Evolutionary conservation across 768 basidiomycete genomes (phyloP).

Genomic region (Coprinopsis sp.): DNA sequence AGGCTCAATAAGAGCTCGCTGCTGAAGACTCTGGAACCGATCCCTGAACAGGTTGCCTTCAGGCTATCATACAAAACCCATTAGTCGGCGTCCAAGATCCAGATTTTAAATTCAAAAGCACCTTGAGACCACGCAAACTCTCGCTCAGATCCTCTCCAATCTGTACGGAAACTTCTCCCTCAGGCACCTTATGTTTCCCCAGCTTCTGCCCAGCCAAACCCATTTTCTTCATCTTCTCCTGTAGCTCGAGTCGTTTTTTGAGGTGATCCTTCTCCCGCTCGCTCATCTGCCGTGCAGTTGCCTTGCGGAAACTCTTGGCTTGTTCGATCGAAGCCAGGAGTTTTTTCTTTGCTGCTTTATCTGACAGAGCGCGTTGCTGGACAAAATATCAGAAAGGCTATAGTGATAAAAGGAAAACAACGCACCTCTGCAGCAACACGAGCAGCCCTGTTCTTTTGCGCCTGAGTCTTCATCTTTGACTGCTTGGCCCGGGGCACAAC

Average conservation of each 20-base stretch:
- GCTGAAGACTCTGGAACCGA: slow-evolving; percentile 82
- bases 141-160: slow-evolving; percentile 88
- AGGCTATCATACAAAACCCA: slow-evolving; percentile 44
- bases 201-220: slow-evolving; percentile 73
- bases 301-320: slow-evolving; percentile 47
- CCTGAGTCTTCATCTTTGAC: slow-evolving; percentile 37
- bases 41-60: slow-evolving; percentile 94
- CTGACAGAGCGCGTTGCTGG: slow-evolving; percentile 62
- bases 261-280: slow-evolving; percentile 39
- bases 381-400: neutral
- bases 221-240: slow-evolving; percentile 46
- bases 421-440: slow-evolving; percentile 61
- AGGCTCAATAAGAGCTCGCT: slow-evolving; percentile 83
- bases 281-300: slow-evolving; percentile 30
- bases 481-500: slow-evolving; percentile 30
- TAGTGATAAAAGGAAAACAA: neutral
- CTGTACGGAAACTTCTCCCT: slow-evolving; percentile 73
- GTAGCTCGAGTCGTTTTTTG: slow-evolving; percentile 37
- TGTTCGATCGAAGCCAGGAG: slow-evolving; percentile 54
- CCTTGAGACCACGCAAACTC: slow-evolving; percentile 79
- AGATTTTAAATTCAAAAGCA: slow-evolving; percentile 26
- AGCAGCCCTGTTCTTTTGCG: slow-evolving; percentile 64
- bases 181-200: slow-evolving; percentile 75
- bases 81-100: neutral
- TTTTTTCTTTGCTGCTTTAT: slow-evolving; percentile 55